Evolutionary conservation across 1,284 basidiomycete species (phyloP).

Genomic region (Austroboletus novae-zelandiae): DNA sequence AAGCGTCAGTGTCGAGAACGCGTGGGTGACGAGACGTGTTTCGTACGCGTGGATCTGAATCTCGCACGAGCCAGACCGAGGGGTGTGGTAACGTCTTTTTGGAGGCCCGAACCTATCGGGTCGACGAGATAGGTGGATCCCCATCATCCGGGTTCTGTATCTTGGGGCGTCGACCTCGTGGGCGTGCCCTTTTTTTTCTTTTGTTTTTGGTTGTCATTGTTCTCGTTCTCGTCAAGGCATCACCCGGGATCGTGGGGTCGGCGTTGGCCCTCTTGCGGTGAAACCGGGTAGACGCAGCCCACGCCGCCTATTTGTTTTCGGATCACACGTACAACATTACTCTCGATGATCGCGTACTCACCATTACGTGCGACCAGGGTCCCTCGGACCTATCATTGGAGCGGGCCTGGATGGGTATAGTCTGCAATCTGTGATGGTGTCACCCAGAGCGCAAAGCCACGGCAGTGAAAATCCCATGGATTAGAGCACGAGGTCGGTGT

Average conservation of each 20-base stretch:
- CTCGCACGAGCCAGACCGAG: too few species aligned
- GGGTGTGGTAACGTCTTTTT: not conserved
- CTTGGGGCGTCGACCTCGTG: not conserved
- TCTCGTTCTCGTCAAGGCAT: too few species aligned
- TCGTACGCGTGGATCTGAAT: too few species aligned
- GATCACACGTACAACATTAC: not conserved
- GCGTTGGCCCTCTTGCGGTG: constrained; percentile 4
- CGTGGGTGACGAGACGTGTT: too few species aligned
- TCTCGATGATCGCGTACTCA: not conserved
- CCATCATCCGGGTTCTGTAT: constrained; percentile 3
- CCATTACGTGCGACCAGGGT: not conserved
- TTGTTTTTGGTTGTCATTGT: too few species aligned
- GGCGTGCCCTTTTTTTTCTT: not conserved
- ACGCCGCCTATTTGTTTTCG: not conserved
- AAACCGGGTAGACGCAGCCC: not conserved
- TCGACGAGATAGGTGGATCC: not conserved
- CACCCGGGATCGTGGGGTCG: too few species aligned
- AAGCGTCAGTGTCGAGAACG: too few species aligned
- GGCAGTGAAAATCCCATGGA: not conserved
- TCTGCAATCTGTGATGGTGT: not conserved
- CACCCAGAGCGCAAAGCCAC: not conserved
- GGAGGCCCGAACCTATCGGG: not conserved
- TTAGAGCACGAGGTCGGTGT: not conserved
- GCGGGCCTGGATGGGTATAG: not conserved
- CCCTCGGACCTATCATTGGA: not conserved